phyloP scores from a whole-genome alignment of 2,329 filamentous ascomycete species.

The Clonostachys solani region DNA sequence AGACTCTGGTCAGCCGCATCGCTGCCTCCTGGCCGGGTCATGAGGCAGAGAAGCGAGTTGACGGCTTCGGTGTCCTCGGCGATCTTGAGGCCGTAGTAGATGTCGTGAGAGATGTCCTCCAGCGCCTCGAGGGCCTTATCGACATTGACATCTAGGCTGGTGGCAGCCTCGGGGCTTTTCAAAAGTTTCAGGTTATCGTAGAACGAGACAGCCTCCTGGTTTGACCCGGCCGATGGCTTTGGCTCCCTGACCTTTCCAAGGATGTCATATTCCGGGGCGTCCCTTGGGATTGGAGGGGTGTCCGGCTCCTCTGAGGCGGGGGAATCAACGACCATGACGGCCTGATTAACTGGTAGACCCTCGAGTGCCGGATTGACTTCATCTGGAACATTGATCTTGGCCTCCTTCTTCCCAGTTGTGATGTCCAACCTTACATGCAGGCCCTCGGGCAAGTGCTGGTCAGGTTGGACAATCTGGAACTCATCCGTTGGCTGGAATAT shows the following conservation, averaged over 20 bases:
- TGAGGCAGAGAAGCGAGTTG: slow-evolving; percentile 52
- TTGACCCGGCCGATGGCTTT: slow-evolving; percentile 4
- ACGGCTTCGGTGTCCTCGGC: slow-evolving; percentile 49
- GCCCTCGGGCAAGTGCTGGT: slow-evolving; percentile 61
- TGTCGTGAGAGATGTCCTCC: slow-evolving; percentile 62
- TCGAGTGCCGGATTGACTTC: slow-evolving; percentile 42
- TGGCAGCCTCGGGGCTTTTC: slow-evolving; percentile 30
- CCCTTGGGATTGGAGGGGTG: slow-evolving; percentile 31
- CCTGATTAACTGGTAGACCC: slow-evolving; percentile 47
- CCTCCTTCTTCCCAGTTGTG: slow-evolving; percentile 58
- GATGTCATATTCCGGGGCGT: slow-evolving; percentile 52
- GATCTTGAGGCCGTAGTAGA: slow-evolving; percentile 65
- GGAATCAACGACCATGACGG: slow-evolving; percentile 48
- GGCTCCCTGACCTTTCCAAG: slow-evolving; percentile 55
- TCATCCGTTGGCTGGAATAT: slow-evolving; percentile 60
- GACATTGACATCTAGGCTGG: slow-evolving; percentile 15
- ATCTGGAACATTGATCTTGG: slow-evolving; percentile 58
- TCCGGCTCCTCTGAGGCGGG: slow-evolving; percentile 23
- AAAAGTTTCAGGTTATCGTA: slow-evolving; percentile 41
- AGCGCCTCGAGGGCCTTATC: slow-evolving; percentile 51
- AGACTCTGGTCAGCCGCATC: slow-evolving; percentile 10
- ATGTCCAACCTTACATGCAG: slow-evolving; percentile 65
- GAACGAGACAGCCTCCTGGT: slow-evolving; percentile 23
- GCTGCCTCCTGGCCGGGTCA: slow-evolving; percentile 16
- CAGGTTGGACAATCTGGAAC: slow-evolving; percentile 58